Base-by-base conservation (phyloP, 2,329 filamentous ascomycete species). In the Metarhizium anisopliae region DNA sequence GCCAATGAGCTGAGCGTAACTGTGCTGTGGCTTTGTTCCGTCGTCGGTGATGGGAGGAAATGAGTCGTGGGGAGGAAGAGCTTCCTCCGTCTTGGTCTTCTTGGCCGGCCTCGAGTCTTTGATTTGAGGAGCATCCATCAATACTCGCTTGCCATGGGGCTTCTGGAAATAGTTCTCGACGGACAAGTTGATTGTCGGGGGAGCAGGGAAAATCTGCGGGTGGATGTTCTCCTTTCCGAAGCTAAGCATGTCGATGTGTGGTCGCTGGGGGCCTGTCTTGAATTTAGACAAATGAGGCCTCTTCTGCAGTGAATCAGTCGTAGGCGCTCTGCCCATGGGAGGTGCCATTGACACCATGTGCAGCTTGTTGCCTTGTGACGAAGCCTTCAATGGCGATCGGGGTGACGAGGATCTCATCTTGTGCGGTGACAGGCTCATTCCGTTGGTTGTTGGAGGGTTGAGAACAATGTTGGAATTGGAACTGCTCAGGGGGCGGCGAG, bases 1-100 rank as follows among this genome's bases (percentile, higher is more conserved):
- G 67, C 90, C 94, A 61, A 97, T 97, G 63, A 99, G 80, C 63
- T 88, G 89, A 20, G 94, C 93, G 69, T 99, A 99, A 74, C 92
- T 97, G 72, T 93, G 90, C 5, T 85, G 82, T 6, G 94, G 94
- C 70, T 99, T 97, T 55, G 79, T 78, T 64, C 92, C 93, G 67
- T 96, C 90, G 67, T 97, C 94, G 56, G 86, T 77, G 36, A 96
- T 83, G 5, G 77, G 71, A 5, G 91, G 89, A 75, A 96, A 94
- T n/a, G 90, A 86, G 60, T 87, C 82, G 51, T 86, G 85, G 51
- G 86, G 78, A 4, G 90, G 89, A 4, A 92, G 73, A 55, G 65
- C 20, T 42, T 84, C 80, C 36, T 87, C 83, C 43, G 76, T 66
- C 67, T 85, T 90, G 50, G 76, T 70, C 72, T 87, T 90, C 76